These are phyloP conservation scores for Boechera retrofracta DNA, from an alignment of 345 rosid species.

Conservation along the genomic window DNA sequence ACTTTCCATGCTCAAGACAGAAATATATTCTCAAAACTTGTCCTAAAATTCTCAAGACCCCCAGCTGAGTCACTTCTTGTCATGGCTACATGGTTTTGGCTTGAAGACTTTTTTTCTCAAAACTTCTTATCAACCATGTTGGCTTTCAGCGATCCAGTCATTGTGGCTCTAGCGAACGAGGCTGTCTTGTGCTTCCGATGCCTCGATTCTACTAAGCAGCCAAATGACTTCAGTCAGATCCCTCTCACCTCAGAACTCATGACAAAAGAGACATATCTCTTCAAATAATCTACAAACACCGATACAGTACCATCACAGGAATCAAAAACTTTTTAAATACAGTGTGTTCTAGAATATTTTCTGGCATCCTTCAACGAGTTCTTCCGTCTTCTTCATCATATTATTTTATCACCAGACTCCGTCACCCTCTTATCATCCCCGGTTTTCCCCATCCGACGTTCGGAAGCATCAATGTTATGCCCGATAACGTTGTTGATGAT, in stretches of 20 bases:
- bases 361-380: slow-evolving; percentile 42
- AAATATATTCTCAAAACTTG: slow-evolving; percentile 47
- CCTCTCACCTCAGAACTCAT: slow-evolving; percentile 42
- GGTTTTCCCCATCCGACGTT: slow-evolving; percentile 56
- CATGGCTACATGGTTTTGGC: slow-evolving; percentile 60
- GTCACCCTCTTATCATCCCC: slow-evolving; percentile 35
- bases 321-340: slow-evolving; percentile 51
- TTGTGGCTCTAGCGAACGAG: slow-evolving; percentile 46
- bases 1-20: slow-evolving; percentile 49
- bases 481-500: background rate
- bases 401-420: background rate
- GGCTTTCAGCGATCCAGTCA: slow-evolving; percentile 23
- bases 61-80: slow-evolving; percentile 53
- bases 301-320: slow-evolving; percentile 46
- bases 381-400: slow-evolving; percentile 6
- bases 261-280: slow-evolving; percentile 32
- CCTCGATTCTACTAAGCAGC: slow-evolving; percentile 12
- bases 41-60: slow-evolving; percentile 30
- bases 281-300: slow-evolving; percentile 35
- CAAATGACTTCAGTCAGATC: slow-evolving; percentile 1
- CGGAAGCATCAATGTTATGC: slow-evolving; percentile 44
- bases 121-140: slow-evolving; percentile 34
- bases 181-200: slow-evolving; percentile 37
- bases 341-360: slow-evolving; percentile 45
- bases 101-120: slow-evolving; percentile 44